Evolutionary conservation across 2,329 filamentous ascomycete genomes (phyloP).

Genomic region (Fusarium coicis): DNA sequence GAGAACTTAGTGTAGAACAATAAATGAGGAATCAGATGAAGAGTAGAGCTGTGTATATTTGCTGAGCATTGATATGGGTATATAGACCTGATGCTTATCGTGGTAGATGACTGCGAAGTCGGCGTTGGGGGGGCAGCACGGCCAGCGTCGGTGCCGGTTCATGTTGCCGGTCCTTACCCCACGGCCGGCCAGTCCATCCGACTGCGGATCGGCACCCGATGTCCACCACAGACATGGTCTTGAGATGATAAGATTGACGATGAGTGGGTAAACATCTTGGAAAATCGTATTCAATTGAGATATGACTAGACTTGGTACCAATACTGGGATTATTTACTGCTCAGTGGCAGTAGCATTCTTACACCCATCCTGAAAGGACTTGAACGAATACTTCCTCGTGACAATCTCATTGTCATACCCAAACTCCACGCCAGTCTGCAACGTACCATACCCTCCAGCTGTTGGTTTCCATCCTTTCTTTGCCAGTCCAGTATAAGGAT

Average conservation of each 20-base stretch:
- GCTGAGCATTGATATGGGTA: no score
- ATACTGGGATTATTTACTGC: background rate
- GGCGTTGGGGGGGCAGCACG: background rate
- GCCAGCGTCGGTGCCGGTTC: background rate
- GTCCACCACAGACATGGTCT: fast-evolving
- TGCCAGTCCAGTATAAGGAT: background rate
- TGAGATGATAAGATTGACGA: background rate
- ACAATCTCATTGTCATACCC: background rate
- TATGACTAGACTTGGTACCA: no score
- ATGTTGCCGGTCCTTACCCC: background rate
- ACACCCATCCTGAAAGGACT: background rate
- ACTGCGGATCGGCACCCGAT: background rate
- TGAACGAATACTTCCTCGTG: background rate
- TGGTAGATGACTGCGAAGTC: background rate
- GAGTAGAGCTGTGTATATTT: background rate
- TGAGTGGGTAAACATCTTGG: fast-evolving
- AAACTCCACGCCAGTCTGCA: background rate
- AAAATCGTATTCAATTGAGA: background rate
- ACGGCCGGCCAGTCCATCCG: background rate
- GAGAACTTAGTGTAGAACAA: no score
- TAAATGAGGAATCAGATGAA: background rate
- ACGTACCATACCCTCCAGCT: background rate
- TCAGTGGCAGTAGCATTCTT: background rate
- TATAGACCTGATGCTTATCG: background rate
- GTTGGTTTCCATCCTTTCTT: slow-evolving; percentile 5